Conservation (phyloP, 345 rosid genomes). For the Camelina laxa region DNA sequence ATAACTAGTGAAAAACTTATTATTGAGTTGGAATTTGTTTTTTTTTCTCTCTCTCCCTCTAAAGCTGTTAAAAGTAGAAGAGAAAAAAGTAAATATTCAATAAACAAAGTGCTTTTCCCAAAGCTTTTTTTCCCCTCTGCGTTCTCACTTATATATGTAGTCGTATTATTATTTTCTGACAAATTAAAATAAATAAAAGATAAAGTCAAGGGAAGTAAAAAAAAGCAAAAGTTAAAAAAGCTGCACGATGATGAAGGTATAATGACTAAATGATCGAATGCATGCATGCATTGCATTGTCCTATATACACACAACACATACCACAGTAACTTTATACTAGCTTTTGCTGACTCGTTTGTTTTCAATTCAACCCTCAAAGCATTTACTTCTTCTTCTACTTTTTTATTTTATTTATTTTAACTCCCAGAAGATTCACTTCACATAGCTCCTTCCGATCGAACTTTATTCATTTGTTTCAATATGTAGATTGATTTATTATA, state of each 20-base stretch:
- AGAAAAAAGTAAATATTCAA: slow-evolving; percentile 27
- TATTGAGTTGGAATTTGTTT: slow-evolving; percentile 31
- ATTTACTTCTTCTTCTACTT: slow-evolving; percentile 28
- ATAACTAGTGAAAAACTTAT: slow-evolving; percentile 35
- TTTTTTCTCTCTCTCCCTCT: slow-evolving; percentile 2
- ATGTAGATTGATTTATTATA: no score
- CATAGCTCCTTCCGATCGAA: not conserved
- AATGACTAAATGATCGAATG: slow-evolving; percentile 47
- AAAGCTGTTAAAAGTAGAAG: slow-evolving; percentile 36
- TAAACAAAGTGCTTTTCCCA: slow-evolving; percentile 47
- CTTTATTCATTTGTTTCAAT: no score
- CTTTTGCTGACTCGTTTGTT: slow-evolving; percentile 41
- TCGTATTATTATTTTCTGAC: slow-evolving; percentile 33
- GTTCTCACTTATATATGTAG: slow-evolving; percentile 28
- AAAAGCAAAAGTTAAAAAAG: slow-evolving; percentile 43
- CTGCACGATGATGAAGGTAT: slow-evolving; percentile 46
- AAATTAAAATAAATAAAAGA: slow-evolving; percentile 24
- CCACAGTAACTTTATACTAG: slow-evolving; percentile 33
- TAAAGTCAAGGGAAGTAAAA: slow-evolving; percentile 47
- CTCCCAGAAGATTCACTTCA: slow-evolving; percentile 6
- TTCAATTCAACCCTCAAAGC: slow-evolving; percentile 21
- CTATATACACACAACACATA: slow-evolving; percentile 29
- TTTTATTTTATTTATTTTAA: not conserved
- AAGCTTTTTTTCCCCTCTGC: slow-evolving; percentile 22
- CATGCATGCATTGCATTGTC: slow-evolving; percentile 48